A percentile compares a stretch with the other conserved stretches of the same genome.
These are phyloP conservation scores for Halophytophthora batemanensis DNA, from an alignment of 352 stramenopile species.

Conservation along the genomic window DNA sequence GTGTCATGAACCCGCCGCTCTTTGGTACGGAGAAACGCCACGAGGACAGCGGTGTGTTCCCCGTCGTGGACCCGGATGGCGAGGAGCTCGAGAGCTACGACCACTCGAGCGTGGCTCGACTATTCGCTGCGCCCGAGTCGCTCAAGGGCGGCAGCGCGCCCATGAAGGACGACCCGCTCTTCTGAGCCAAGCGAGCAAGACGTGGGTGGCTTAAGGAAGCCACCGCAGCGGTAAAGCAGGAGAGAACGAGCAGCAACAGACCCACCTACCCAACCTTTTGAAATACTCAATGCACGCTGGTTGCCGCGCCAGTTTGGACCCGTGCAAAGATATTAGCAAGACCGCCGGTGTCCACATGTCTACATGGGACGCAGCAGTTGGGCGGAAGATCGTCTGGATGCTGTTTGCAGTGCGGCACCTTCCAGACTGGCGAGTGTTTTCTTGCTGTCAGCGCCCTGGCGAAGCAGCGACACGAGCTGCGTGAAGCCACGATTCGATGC, in stretches of 20 bases:
- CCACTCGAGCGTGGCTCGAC: slow-evolving; percentile 37
- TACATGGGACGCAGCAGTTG: slow-evolving; percentile 1
- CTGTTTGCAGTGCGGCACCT: slow-evolving; percentile 9
- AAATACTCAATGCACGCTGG: too few species aligned
- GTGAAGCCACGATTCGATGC: slow-evolving; percentile 20
- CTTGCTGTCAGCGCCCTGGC: slow-evolving; percentile 34
- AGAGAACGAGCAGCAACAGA: too few species aligned
- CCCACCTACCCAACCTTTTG: too few species aligned
- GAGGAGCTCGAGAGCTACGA: slow-evolving; percentile 56
- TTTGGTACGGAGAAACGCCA: slow-evolving; percentile 51
- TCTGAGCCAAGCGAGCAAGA: slow-evolving; percentile 28
- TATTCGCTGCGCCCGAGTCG: slow-evolving; percentile 75
- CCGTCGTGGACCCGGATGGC: slow-evolving; percentile 62
- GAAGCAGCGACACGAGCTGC: slow-evolving; percentile 27
- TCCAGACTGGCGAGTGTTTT: slow-evolving; percentile 19
- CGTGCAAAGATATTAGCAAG: too few species aligned
- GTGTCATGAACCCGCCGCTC: slow-evolving; percentile 80
- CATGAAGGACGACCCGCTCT: slow-evolving; percentile 81
- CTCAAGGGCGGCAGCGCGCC: slow-evolving; percentile 70
- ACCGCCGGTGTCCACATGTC: too few species aligned
- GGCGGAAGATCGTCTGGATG: slow-evolving; percentile 5
- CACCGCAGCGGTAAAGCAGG: too few species aligned
- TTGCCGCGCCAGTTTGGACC: too few species aligned
- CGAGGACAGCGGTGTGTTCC: slow-evolving; percentile 55
- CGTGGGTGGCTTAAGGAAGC: slow-evolving; percentile 1